Percentiles rank a stretch among this genome's conserved stretches.
Evolutionary conservation across 2,329 filamentous ascomycete genomes (phyloP).

Genomic region (Trichoderma afroharzianum): DNA sequence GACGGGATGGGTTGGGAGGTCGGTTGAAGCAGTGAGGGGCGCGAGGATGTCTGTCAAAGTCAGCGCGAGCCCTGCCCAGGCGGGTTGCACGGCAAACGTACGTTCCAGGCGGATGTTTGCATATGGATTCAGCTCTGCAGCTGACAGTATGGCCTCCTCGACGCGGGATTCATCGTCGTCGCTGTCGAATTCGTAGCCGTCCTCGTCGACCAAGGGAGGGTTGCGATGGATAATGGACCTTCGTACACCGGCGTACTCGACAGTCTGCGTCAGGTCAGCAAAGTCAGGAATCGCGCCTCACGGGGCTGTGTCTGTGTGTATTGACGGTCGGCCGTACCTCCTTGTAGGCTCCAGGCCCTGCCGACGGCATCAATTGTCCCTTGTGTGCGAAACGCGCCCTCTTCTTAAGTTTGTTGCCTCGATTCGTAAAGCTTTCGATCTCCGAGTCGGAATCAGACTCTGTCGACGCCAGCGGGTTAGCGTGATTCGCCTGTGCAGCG

Average conservation of each 20-base stretch:
- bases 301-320: not conserved
- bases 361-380: constrained; percentile 64
- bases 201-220: constrained; percentile 68
- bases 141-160: constrained; percentile 57
- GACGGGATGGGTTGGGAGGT: constrained; percentile 70
- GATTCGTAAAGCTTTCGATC: constrained; percentile 66
- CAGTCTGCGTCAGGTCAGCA: constrained; percentile 45
- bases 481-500: not conserved
- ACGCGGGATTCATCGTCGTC: constrained; percentile 65
- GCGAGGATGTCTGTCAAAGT: constrained; percentile 61
- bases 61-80: constrained; percentile 25
- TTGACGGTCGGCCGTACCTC: constrained; percentile 49
- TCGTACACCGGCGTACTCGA: constrained; percentile 70
- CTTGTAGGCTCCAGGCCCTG: constrained; percentile 65
- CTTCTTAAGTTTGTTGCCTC: constrained; percentile 76
- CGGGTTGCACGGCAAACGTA: constrained; percentile 38
- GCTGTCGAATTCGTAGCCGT: constrained; percentile 72
- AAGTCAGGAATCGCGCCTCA: constrained; percentile 22
- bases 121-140: constrained; percentile 72
- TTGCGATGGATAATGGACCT: constrained; percentile 73
- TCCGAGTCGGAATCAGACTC: constrained; percentile 76
- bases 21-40: constrained; percentile 70
- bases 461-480: constrained; percentile 33
- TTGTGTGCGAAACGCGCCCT: constrained; percentile 67
- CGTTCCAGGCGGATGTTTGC: constrained; percentile 67